Evolutionary conservation across 2,329 filamentous ascomycete species (phyloP), one percentile per base, ranked within the genome.

Genomic region (Scedosporium dehoogii): DNA sequence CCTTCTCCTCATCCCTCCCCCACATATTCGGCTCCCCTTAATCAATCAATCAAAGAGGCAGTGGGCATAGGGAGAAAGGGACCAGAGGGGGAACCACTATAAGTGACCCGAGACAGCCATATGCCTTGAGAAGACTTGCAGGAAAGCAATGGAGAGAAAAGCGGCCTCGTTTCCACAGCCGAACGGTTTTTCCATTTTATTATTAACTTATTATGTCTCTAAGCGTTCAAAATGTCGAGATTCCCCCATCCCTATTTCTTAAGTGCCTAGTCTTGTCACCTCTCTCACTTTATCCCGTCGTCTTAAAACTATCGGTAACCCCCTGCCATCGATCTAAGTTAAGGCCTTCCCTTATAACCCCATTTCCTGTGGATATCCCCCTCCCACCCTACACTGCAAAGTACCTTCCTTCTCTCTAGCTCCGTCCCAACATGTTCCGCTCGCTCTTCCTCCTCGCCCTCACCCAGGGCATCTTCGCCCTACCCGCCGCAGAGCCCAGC

Each of bases 401-500:
- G 33, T 38, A 38, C 10, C 33, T 38, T 2, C 10, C 33, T 38
- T 38, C 29, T 38, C 29, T 38, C 29, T 38, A 38, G 33, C 33
- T 12, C 3, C 10, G 10, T 21, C 14, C 29, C 33, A 57, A 27
- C 14, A 62, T 62, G 61, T 23, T 62, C 56, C 57, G 42, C n/a
- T 56, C 51, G 3, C n/a, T 46, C 23, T 29, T 58, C 58, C 29
- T 63, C 38, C 58, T 60, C 27, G 58, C 56, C 25, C 56, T 62
- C 38, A 18, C 62, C 3, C 14, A 25, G 3, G 21, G 14, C 6
- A 38, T 60, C 23, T 42, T 63, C 27, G 55, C 58, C 4, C 27
- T 55, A 2, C 12, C 51, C 10, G 33, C 46, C 1, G 48, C 62
- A 3, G 12, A 27, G 9, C 63, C 70, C 62, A 68, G 68, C 58